phyloP scores from a whole-genome alignment of 2,329 filamentous ascomycete genomes.

The Hypoxylon rubiginosum region DNA sequence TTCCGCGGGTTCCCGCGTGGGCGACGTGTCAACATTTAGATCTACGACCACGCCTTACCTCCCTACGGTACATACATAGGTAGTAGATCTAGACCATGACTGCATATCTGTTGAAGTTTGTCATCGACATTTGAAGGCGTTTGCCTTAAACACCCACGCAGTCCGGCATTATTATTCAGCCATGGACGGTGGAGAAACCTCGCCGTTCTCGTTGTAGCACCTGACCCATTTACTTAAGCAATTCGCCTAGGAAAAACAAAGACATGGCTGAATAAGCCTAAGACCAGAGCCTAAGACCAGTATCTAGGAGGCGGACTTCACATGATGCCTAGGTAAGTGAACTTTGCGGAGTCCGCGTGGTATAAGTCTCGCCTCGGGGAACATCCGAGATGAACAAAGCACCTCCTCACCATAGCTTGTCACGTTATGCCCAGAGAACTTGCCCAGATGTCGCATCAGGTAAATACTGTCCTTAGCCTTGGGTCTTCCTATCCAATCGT shows the following conservation, averaged over 20 bases:
- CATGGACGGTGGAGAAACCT: no score
- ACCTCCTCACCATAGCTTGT: background rate
- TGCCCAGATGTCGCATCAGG: background rate
- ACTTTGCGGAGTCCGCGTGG: conserved; percentile 7
- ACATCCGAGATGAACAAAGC: background rate
- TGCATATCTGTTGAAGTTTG: background rate
- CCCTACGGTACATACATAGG: background rate
- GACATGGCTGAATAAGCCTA: background rate
- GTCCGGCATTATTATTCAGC: background rate
- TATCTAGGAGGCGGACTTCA: background rate
- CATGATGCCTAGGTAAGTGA: background rate
- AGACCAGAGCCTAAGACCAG: background rate
- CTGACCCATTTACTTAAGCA: no score
- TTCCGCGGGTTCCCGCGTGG: background rate
- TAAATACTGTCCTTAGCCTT: background rate
- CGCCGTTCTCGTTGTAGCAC: no score
- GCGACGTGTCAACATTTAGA: conserved; percentile 1
- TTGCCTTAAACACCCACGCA: no score
- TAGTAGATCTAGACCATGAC: background rate
- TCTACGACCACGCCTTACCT: background rate
- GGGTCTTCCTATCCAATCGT: conserved; percentile 19
- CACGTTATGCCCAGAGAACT: background rate
- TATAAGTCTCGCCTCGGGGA: conserved; percentile 8
- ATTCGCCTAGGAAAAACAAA: background rate
- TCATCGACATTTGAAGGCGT: background rate